phyloP scores from a whole-genome alignment of 2,329 filamentous ascomycete genomes.

The Xylariomycetidae sp. region DNA sequence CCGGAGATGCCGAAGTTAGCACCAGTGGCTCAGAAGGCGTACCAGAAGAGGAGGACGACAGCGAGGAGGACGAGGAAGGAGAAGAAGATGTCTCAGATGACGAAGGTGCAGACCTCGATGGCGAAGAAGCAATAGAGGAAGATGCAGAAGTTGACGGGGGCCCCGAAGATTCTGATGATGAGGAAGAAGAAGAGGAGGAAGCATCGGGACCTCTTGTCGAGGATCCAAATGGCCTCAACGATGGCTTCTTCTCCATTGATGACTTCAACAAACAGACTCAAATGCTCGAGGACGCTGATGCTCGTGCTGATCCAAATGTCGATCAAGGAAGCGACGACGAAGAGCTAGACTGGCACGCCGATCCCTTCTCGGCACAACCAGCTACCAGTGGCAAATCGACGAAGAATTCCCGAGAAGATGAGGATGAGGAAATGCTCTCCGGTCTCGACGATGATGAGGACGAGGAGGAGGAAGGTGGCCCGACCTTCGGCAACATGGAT shows the following conservation, averaged over 20 bases:
- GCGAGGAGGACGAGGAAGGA: constrained; percentile 24
- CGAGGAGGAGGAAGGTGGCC: constrained; percentile 68
- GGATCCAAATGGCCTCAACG: constrained; percentile 83
- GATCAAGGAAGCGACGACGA: constrained; percentile 76
- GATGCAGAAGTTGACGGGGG: constrained; percentile 26
- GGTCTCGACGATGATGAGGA: constrained; percentile 57
- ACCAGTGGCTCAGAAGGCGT: constrained; percentile 32
- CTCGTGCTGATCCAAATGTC: constrained; percentile 66
- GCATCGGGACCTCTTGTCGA: constrained; percentile 52
- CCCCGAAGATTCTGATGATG: constrained; percentile 37
- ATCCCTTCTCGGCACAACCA: constrained; percentile 53
- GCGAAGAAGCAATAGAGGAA: constrained; percentile 23
- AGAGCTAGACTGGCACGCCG: constrained; percentile 78
- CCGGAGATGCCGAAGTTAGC: constrained; percentile 25
- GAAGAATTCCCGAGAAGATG: constrained; percentile 30
- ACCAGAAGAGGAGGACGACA: constrained; percentile 27
- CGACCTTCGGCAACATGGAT: constrained; percentile 77
- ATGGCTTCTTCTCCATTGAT: constrained; percentile 97
- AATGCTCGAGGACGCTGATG: constrained; percentile 81
- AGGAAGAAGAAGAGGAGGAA: constrained; percentile 36
- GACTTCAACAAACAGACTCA: constrained; percentile 94
- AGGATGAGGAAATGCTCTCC: constrained; percentile 31
- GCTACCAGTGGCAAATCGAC: constrained; percentile 21
- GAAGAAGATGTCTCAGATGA: constrained; percentile 26
- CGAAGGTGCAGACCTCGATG: constrained; percentile 24